phyloP scores from a whole-genome alignment of 352 stramenopile species.

The Pythium phragmiticola region DNA sequence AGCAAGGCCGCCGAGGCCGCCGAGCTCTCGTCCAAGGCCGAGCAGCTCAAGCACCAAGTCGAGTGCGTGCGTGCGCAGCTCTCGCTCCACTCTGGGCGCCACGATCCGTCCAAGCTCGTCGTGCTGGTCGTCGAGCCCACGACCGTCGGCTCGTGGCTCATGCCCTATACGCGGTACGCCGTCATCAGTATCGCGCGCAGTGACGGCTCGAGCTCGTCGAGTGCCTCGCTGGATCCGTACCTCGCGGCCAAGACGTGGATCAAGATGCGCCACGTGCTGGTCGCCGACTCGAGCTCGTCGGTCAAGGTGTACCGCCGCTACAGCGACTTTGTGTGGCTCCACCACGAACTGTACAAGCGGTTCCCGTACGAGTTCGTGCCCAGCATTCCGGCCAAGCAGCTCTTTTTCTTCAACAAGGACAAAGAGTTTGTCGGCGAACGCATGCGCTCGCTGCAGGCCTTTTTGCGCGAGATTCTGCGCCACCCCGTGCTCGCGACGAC shows the following conservation, averaged over 20 bases:
- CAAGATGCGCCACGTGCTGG: slow-evolving; percentile 50
- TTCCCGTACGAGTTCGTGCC: slow-evolving; percentile 79
- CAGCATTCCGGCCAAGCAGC: slow-evolving; percentile 68
- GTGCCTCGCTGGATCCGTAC: slow-evolving; percentile 51
- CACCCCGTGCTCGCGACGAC: slow-evolving; percentile 62
- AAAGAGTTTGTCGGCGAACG: slow-evolving; percentile 84
- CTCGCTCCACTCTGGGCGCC: slow-evolving; percentile 66
- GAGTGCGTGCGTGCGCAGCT: slow-evolving; percentile 75
- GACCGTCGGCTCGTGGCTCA: slow-evolving; percentile 77
- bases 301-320: slow-evolving; percentile 86
- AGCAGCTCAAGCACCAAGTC: slow-evolving; percentile 74
- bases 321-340: slow-evolving; percentile 86
- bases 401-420: slow-evolving; percentile 87
- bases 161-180: slow-evolving; percentile 83
- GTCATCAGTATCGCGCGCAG: slow-evolving; percentile 71
- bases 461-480: slow-evolving; percentile 71
- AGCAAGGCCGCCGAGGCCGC: slow-evolving; percentile 63
- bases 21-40: slow-evolving; percentile 66
- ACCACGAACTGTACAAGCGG: slow-evolving; percentile 57
- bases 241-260: slow-evolving; percentile 77
- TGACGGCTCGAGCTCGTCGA: slow-evolving; percentile 28
- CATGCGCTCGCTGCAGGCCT: slow-evolving; percentile 80
- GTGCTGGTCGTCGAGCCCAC: slow-evolving; percentile 79
- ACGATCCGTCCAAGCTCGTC: slow-evolving; percentile 79
- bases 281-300: slow-evolving; percentile 64